Percentiles rank a stretch among this genome's conserved stretches.
Conservation (phyloP, 2,329 filamentous ascomycete species). For the Alternaria gaisen region DNA sequence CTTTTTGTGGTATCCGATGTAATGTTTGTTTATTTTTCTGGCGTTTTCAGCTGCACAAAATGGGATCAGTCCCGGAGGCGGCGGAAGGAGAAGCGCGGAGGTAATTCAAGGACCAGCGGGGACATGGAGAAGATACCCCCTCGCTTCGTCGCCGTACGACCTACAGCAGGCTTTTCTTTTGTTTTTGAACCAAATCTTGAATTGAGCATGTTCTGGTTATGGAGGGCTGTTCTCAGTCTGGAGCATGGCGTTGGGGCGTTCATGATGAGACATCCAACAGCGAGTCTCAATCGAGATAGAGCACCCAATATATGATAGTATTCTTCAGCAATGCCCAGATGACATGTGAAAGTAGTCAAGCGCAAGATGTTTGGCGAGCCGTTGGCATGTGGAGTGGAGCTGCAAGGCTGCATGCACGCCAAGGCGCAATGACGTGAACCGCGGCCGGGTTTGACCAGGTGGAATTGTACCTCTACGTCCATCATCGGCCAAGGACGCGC, state of each 20-base stretch:
- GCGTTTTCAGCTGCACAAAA: constrained; percentile 19
- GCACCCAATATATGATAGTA: background rate
- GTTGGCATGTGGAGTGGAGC: constrained; percentile 18
- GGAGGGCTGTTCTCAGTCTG: constrained; percentile 7
- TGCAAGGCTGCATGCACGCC: constrained; percentile 16
- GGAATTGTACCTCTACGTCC: constrained; percentile 9
- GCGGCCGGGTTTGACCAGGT: constrained; percentile 19
- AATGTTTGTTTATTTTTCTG: constrained; percentile 29
- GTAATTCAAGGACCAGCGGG: constrained; percentile 17
- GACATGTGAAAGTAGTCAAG: background rate
- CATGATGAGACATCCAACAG: constrained; percentile 6
- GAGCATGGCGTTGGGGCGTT: constrained; percentile 21
- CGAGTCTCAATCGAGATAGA: constrained; percentile 4
- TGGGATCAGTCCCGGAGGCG: constrained; percentile 6
- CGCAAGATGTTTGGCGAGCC: constrained; percentile 11
- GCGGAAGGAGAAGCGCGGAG: constrained; percentile 8
- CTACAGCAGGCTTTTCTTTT: constrained; percentile 22
- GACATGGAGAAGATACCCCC: constrained; percentile 24
- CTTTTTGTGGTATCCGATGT: constrained; percentile 21
- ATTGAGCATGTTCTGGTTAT: constrained; percentile 14
- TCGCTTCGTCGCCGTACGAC: constrained; percentile 19
- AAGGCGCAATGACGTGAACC: constrained; percentile 29
- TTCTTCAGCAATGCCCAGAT: background rate
- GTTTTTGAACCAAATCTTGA: constrained; percentile 11
- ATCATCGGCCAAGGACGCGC: constrained; percentile 9